Conservation (phyloP, 2,329 filamentous ascomycete genomes). For the Myriosclerotinia duriaeana region DNA sequence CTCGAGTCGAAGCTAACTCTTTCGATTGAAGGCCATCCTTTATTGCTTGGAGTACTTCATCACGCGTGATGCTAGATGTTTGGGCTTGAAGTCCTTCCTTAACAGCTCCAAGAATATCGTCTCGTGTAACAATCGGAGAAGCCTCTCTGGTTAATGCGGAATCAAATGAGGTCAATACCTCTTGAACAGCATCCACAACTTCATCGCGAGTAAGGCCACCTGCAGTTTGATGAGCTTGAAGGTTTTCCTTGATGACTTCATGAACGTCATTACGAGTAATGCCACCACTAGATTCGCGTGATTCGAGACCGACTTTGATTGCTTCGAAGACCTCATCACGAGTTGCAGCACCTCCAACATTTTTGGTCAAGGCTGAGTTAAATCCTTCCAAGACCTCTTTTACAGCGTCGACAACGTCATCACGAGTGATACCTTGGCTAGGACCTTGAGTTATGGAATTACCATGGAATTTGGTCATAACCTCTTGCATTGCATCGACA, state of each 20-base stretch:
- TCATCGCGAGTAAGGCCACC: slow-evolving; percentile 75
- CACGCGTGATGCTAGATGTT: slow-evolving; percentile 54
- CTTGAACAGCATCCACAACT: slow-evolving; percentile 77
- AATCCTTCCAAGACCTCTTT: slow-evolving; percentile 43
- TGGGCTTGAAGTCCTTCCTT: slow-evolving; percentile 80
- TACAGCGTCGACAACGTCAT: slow-evolving; percentile 54
- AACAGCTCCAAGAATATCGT: slow-evolving; percentile 81
- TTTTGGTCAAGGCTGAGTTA: slow-evolving; percentile 47
- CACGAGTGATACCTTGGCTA: slow-evolving; percentile 67
- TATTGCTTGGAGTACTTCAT: slow-evolving; percentile 62
- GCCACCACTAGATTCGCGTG: slow-evolving; percentile 60
- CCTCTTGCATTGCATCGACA: slow-evolving; percentile 66
- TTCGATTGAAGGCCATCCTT: slow-evolving; percentile 57
- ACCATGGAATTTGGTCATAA: slow-evolving; percentile 87
- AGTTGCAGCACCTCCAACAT: slow-evolving; percentile 53
- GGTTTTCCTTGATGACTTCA: slow-evolving; percentile 69
- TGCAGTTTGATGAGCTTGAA: slow-evolving; percentile 65
- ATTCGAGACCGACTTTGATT: slow-evolving; percentile 79
- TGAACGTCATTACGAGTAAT: slow-evolving; percentile 80
- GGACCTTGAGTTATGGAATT: slow-evolving; percentile 74
- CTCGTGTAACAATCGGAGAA: slow-evolving; percentile 66
- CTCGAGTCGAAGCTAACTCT: slow-evolving; percentile 45
- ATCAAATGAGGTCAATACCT: slow-evolving; percentile 83
- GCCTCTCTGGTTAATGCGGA: slow-evolving; percentile 64
- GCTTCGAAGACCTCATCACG: slow-evolving; percentile 83